These are phyloP conservation scores for Trichophyton schoenleinii DNA, from an alignment of 2,329 filamentous ascomycete genomes.

Conservation along the genomic window DNA sequence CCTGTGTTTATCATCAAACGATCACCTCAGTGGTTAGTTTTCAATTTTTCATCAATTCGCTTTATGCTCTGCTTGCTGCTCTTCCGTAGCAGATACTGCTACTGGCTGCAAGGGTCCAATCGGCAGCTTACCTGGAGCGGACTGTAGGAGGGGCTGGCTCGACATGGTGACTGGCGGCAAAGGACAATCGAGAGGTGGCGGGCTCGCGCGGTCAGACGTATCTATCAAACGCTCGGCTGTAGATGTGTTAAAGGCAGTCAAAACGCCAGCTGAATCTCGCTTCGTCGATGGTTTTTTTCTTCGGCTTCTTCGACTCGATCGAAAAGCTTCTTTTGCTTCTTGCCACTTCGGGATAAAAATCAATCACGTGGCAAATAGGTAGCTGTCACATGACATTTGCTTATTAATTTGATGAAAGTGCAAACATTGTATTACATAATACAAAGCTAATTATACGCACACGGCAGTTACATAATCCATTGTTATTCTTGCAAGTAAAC, in stretches of 20 bases:
- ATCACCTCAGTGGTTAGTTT: not conserved
- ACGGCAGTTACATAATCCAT: too few species aligned
- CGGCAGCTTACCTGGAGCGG: constrained; percentile 60
- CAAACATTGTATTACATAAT: too few species aligned
- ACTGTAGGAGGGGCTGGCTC: constrained; percentile 88
- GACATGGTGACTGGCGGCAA: constrained; percentile 58
- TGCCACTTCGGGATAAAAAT: not conserved
- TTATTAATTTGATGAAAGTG: not conserved
- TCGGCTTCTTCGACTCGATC: not conserved
- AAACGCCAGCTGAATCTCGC: not conserved
- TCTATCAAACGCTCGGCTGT: not conserved
- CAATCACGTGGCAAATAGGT: not conserved
- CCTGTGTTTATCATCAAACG: constrained; percentile 40
- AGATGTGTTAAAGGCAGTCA: too few species aligned
- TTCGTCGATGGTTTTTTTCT: not conserved
- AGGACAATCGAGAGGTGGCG: not conserved
- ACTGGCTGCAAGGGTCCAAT: constrained; percentile 1
- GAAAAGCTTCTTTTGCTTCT: not conserved
- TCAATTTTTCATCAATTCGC: too few species aligned
- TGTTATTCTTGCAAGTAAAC: too few species aligned
- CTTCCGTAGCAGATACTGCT: not conserved
- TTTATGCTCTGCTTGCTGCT: too few species aligned
- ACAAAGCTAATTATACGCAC: too few species aligned
- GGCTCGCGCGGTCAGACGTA: not conserved
- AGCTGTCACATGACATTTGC: not conserved